Percentiles rank a stretch among this genome's conserved stretches.
Conservation (phyloP, 768 basidiomycete species). For the Lenzites betulinus region DNA sequence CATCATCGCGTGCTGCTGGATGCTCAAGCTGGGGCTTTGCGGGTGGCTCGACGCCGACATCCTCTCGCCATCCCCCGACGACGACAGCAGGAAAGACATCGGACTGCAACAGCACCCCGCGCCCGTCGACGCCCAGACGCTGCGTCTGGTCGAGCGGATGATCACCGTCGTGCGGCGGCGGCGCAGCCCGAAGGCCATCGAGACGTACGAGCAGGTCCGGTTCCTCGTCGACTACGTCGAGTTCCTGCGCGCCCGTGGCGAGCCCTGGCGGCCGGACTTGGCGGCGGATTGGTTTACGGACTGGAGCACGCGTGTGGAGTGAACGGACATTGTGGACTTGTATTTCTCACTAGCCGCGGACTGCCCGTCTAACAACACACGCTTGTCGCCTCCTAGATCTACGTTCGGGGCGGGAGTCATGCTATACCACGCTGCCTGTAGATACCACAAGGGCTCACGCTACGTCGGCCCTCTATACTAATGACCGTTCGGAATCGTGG, state of each 20-base stretch:
- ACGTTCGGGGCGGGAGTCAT: background rate
- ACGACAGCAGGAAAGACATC: background rate
- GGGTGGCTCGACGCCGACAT: conserved; percentile 52
- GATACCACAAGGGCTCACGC: background rate
- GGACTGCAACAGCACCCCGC: background rate
- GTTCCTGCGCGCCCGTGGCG: conserved; percentile 40
- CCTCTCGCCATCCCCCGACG: background rate
- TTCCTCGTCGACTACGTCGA: conserved; percentile 81
- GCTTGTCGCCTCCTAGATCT: background rate
- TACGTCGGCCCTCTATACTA: too few species aligned
- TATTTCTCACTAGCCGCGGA: background rate
- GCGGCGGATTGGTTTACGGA: conserved; percentile 16
- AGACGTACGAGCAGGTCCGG: conserved; percentile 90
- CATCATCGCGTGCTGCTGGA: conserved; percentile 89
- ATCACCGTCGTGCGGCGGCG: conserved; percentile 74
- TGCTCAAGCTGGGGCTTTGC: conserved; percentile 88
- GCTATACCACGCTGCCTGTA: background rate
- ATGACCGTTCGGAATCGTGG: too few species aligned
- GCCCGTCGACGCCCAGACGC: conserved; percentile 40
- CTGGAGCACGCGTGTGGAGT: conserved; percentile 15
- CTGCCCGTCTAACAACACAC: background rate
- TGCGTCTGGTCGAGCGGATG: conserved; percentile 70
- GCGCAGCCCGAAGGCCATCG: conserved; percentile 87
- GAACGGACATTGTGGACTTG: background rate
- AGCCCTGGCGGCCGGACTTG: background rate